These are phyloP conservation scores for Phaeodactylum tricornutum DNA, from an alignment of 108 stramenopile genomes.

Conservation along the genomic window DNA sequence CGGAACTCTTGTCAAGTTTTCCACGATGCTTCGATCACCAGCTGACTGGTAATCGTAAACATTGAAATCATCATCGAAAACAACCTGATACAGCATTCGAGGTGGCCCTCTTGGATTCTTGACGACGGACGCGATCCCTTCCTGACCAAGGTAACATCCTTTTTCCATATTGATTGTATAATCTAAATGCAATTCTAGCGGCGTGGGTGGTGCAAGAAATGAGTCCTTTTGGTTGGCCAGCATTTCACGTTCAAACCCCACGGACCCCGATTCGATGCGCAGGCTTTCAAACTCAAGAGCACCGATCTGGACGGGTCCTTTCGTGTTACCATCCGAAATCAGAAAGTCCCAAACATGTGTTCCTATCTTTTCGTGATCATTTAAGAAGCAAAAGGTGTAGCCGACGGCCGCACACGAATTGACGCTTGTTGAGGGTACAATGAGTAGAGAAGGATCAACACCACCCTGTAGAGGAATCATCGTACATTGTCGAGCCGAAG, in stretches of 20 bases:
- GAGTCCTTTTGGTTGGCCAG: slow-evolving; percentile 1
- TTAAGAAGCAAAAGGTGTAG: slow-evolving; percentile 44
- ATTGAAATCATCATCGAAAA: slow-evolving; percentile 66
- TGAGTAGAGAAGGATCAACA: slow-evolving; percentile 3
- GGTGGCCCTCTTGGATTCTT: slow-evolving; percentile 75
- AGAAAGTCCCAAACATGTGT: slow-evolving; percentile 34
- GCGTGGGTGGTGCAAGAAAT: slow-evolving; percentile 33
- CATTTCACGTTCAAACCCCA: slow-evolving; percentile 18
- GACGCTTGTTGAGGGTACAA: slow-evolving; percentile 31
- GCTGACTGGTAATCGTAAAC: slow-evolving; percentile 36
- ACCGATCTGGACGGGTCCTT: slow-evolving; percentile 61
- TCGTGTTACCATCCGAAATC: slow-evolving; percentile 42
- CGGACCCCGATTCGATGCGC: slow-evolving; percentile 54
- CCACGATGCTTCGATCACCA: slow-evolving; percentile 22
- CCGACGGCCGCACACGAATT: slow-evolving; percentile 37
- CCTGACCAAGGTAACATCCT: slow-evolving; percentile 85
- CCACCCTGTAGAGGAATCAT: not conserved
- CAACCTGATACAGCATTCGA: slow-evolving; percentile 51
- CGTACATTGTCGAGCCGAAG: not conserved
- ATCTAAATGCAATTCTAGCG: slow-evolving; percentile 58
- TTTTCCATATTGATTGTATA: slow-evolving; percentile 50
- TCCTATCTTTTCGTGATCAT: slow-evolving; percentile 7
- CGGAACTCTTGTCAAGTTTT: slow-evolving; percentile 50
- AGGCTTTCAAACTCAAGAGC: slow-evolving; percentile 70
- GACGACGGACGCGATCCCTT: slow-evolving; percentile 65